These are phyloP conservation scores for Urostyla sp. DNA, from an alignment of 73 alveolate genomes.

Conservation along the genomic window DNA sequence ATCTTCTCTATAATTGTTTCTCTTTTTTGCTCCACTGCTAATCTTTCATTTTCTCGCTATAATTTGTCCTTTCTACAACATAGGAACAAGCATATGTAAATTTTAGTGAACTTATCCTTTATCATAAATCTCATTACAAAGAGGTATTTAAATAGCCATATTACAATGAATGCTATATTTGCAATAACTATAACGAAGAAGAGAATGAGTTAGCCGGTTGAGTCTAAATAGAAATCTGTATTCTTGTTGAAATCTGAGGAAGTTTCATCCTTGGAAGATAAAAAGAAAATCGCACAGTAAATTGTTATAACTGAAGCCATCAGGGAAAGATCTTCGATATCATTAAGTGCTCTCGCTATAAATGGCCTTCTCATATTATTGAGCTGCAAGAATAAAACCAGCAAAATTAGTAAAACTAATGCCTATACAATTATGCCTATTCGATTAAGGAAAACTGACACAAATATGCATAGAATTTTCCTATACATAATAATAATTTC, in stretches of 20 bases:
- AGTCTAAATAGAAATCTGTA: conserved; percentile 41
- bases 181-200: conserved; percentile 51
- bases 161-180: conserved; percentile 48
- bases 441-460: conserved; percentile 73
- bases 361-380: conserved; percentile 70
- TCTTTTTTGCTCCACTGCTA: conserved; percentile 62
- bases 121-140: conserved; percentile 47
- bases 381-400: conserved; percentile 58
- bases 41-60: conserved; percentile 48
- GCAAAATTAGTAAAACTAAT: conserved; percentile 51
- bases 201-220: conserved; percentile 19
- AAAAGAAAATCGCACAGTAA: conserved; percentile 76
- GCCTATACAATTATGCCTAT: conserved; percentile 72
- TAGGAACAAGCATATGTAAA: conserved; percentile 54
- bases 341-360: conserved; percentile 64
- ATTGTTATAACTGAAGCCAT: conserved; percentile 62
- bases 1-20: conserved; percentile 69
- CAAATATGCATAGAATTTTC: conserved; percentile 51
- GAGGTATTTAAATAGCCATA: conserved; percentile 58
- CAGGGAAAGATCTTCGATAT: conserved; percentile 58
- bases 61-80: conserved; percentile 69
- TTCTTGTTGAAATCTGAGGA: conserved; percentile 54
- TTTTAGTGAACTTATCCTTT: conserved; percentile 53
- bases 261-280: conserved; percentile 53
- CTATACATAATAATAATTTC: conserved; percentile 75